A percentile compares a stretch with the other conserved stretches of the same genome.
Conservation (phyloP, 371 early-diverging fungal genomes). For the Lichtheimia ramosa region DNA sequence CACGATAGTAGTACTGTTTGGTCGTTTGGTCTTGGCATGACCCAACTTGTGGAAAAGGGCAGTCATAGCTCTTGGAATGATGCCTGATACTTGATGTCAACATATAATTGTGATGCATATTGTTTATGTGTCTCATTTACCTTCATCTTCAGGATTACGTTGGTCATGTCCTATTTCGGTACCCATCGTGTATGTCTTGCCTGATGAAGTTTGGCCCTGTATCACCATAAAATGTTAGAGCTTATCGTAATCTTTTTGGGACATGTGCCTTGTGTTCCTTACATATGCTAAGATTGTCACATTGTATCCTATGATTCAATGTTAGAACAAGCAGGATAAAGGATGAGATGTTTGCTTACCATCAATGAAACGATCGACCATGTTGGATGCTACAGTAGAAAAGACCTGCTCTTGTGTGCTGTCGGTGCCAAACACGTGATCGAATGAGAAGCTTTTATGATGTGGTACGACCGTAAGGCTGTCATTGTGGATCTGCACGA, state of each 20-base stretch:
- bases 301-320: slow-evolving; percentile 72
- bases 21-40: not conserved
- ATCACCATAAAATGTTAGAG: slow-evolving; percentile 7
- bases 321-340: no score
- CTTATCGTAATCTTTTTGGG: slow-evolving; percentile 1
- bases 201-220: slow-evolving; percentile 88
- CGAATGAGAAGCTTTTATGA: slow-evolving; percentile 28
- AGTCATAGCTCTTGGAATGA: slow-evolving; percentile 88
- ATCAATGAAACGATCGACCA: slow-evolving; percentile 86
- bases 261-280: slow-evolving; percentile 11
- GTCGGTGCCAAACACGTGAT: slow-evolving; percentile 17
- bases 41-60: slow-evolving; percentile 62
- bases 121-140: slow-evolving; percentile 15
- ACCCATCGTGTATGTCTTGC: slow-evolving; percentile 99
- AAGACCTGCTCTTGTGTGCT: slow-evolving; percentile 75
- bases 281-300: slow-evolving; percentile 96
- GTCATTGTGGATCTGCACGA: slow-evolving; percentile 36
- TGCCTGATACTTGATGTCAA: slow-evolving; percentile 48
- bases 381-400: slow-evolving; percentile 58
- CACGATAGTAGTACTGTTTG: slow-evolving; percentile 1
- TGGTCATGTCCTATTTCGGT: slow-evolving; percentile 67
- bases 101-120: not conserved
- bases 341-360: no score
- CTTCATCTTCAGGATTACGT: slow-evolving; percentile 50
- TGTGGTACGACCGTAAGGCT: slow-evolving; percentile 46